phyloP scores from a whole-genome alignment of 2,329 filamentous ascomycete species.

The Ophiostoma sp. region DNA sequence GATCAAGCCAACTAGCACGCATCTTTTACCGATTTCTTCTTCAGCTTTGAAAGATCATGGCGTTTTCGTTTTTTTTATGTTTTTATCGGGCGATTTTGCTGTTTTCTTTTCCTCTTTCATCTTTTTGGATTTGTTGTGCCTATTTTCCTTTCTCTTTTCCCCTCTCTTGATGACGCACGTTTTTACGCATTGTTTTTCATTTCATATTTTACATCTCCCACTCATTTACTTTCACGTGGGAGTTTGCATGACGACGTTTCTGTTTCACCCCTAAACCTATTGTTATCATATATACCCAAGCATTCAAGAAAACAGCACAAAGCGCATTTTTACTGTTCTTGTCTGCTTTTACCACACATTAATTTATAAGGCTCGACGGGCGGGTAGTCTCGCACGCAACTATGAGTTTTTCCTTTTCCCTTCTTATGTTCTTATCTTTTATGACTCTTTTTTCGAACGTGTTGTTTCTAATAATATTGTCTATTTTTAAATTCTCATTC shows the following conservation, averaged over 20 bases:
- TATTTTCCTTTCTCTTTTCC: neutral
- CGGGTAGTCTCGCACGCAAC: neutral
- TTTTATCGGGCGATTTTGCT: neutral
- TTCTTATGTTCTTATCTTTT: neutral
- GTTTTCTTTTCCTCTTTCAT: neutral
- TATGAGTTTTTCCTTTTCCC: neutral
- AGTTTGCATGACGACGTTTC: slow-evolving; percentile 1
- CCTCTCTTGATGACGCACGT: neutral
- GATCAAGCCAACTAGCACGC: neutral
- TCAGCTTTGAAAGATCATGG: neutral
- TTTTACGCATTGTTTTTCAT: neutral
- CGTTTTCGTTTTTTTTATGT: neutral
- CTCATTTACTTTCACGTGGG: neutral
- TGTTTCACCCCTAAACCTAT: neutral
- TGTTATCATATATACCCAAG: slow-evolving; percentile 7
- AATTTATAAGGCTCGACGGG: neutral
- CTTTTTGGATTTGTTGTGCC: neutral
- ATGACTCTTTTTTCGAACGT: neutral
- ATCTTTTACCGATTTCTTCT: slow-evolving; percentile 7
- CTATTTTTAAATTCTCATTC: neutral
- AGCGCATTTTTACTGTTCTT: slow-evolving; percentile 5
- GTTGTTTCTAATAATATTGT: slow-evolving; percentile 1
- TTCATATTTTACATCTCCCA: neutral
- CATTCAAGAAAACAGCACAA: slow-evolving; percentile 11
- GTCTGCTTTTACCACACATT: neutral